Evolutionary conservation across 345 rosid species (phyloP).

Genomic region (Populus deltoides): DNA sequence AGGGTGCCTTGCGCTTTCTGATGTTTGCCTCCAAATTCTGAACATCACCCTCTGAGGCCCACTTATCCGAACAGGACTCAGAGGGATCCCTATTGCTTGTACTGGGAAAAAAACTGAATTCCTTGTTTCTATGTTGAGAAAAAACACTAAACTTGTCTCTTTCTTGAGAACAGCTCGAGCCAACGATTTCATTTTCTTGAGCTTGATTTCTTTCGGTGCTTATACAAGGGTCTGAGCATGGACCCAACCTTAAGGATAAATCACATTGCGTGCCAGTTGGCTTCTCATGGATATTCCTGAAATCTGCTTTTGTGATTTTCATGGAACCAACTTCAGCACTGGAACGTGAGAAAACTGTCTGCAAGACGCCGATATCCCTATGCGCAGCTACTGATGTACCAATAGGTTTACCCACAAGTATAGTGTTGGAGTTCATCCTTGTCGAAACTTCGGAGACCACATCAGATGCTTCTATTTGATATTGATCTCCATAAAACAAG

Average conservation of each 20-base stretch:
- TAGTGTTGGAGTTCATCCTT: constrained; percentile 24
- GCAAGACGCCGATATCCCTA: constrained; percentile 31
- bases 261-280: constrained; percentile 52
- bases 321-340: constrained; percentile 28
- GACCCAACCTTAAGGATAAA: constrained; percentile 80
- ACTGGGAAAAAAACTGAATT: constrained; percentile 57
- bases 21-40: constrained; percentile 35
- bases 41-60: constrained; percentile 37
- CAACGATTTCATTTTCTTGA: constrained; percentile 39
- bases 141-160: constrained; percentile 23
- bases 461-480: constrained; percentile 35
- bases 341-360: constrained; percentile 27
- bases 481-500: constrained; percentile 56
- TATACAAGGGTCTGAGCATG: constrained; percentile 40
- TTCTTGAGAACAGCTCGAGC: constrained; percentile 34
- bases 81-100: constrained; percentile 36
- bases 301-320: constrained; percentile 24
- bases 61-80: constrained; percentile 29
- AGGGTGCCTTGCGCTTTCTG: constrained; percentile 48
- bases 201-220: constrained; percentile 38
- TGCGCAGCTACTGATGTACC: constrained; percentile 42
- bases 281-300: constrained; percentile 27
- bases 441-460: constrained; percentile 38
- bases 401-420: constrained; percentile 72
- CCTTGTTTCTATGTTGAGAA: constrained; percentile 40